Conservation (phyloP, 371 early-diverging fungal species). For the Saksenaea oblongispora region DNA sequence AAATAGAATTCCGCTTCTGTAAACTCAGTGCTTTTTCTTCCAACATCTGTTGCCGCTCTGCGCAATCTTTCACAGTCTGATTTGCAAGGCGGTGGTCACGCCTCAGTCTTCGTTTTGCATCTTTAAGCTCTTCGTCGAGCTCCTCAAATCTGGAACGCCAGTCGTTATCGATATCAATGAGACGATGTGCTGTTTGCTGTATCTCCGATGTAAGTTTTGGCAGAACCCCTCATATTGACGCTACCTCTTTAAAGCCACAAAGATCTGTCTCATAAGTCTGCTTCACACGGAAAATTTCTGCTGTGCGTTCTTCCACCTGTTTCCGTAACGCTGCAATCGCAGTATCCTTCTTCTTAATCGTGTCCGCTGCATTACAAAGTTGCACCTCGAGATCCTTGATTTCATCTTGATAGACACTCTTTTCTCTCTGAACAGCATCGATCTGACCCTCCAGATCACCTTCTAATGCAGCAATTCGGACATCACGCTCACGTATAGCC, state of each 20-base stretch:
- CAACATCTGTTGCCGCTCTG: constrained; percentile 20
- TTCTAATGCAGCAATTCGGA: constrained; percentile 38
- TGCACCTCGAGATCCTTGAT: constrained; percentile 31
- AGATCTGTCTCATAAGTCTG: constrained; percentile 16
- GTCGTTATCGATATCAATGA: constrained; percentile 25
- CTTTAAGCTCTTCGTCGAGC: constrained; percentile 16
- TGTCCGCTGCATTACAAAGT: constrained; percentile 5
- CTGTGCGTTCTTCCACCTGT: constrained; percentile 9
- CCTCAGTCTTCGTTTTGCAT: constrained; percentile 18
- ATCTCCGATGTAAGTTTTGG: background rate
- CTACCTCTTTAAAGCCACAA: constrained; percentile 23
- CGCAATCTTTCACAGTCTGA: constrained; percentile 19
- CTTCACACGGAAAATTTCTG: constrained; percentile 12
- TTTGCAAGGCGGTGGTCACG: constrained; percentile 26
- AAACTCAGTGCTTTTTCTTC: constrained; percentile 23
- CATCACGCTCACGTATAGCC: constrained; percentile 36
- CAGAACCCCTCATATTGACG: background rate
- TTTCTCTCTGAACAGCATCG: constrained; percentile 40
- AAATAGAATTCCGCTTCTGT: constrained; percentile 16
- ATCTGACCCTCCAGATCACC: constrained; percentile 34
- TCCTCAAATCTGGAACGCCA: constrained; percentile 20
- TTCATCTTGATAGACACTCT: constrained; percentile 30
- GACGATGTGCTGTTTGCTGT: constrained; percentile 11
- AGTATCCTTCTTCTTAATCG: constrained; percentile 24
- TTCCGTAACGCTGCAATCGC: constrained; percentile 17